These are phyloP conservation scores for Lachancea waltii DNA, from an alignment of 805 yeast genomes.

Conservation along the genomic window DNA sequence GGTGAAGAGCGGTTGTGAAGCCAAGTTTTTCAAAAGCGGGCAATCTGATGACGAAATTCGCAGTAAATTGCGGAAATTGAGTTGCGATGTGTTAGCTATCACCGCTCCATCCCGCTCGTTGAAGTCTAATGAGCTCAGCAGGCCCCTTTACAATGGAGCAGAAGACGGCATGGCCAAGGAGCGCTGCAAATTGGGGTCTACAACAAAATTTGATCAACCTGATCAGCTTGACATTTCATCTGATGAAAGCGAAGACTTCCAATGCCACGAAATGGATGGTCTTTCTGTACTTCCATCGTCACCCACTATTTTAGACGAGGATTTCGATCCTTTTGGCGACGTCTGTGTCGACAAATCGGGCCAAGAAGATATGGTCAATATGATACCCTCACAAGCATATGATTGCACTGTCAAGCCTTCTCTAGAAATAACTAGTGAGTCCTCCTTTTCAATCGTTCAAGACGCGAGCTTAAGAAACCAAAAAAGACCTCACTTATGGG, in stretches of 20 bases:
- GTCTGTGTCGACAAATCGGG: not conserved
- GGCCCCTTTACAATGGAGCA: not conserved
- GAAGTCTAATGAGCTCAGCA: not conserved
- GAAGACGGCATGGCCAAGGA: not conserved
- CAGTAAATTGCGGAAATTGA: constrained; percentile 11
- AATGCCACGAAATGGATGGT: not conserved
- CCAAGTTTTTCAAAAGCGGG: constrained; percentile 59
- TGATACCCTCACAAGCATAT: too few species aligned
- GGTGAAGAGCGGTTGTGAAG: constrained; percentile 75
- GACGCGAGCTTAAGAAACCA: not conserved
- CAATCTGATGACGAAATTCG: constrained; percentile 21
- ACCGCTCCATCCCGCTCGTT: not conserved
- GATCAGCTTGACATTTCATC: constrained; percentile 4
- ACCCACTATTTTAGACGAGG: not conserved
- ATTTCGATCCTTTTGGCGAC: not conserved
- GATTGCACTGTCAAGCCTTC: too few species aligned
- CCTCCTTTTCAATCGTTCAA: too few species aligned
- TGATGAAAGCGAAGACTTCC: constrained; percentile 2
- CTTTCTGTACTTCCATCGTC: constrained; percentile 4
- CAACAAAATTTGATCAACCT: constrained; percentile 3
- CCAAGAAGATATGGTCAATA: too few species aligned
- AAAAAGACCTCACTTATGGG: constrained; percentile 1
- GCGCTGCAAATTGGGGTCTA: not conserved
- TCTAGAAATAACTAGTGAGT: too few species aligned
- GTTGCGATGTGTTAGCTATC: constrained; percentile 4